Base-by-base conservation (phyloP, 768 basidiomycete genomes). In the Suillus decipiens region DNA sequence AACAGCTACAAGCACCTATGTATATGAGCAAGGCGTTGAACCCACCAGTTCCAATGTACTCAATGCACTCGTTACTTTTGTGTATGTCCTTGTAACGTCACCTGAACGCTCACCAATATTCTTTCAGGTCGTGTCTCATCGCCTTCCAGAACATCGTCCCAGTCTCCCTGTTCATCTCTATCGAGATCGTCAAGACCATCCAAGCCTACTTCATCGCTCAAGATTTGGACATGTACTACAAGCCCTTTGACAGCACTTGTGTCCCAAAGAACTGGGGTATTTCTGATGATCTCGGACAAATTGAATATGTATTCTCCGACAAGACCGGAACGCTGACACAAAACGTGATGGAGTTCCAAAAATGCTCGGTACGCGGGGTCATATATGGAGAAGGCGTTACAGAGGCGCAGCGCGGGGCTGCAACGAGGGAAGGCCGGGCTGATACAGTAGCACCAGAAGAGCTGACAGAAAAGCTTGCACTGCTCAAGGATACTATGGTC, bases 231-330 rank as follows among this genome's bases (percentile, higher is more conserved):
- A 96, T 99, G 94, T 97, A 94, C 80, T 97, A 97, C 78, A 80
- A 84, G 63, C 86, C 89, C 42, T 89, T 89, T 73, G 88, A 97
- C 72, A 89, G 92, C 2, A 80, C 93, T 0, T 98, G 96, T 69
- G 87, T 95, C 4, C 96, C 96, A 33, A 98, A 98, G 75, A 96
- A 93, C 6, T 98, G 96, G 96, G 96, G 96, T 73, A 96, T 99
- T 69, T 97, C 95, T 3, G 96, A 99, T 73, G 96, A 99, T 77
- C 87, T 99, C 2, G 96, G 96, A 31, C 96, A 99, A 79, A 98
- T 99, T 75, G 96, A 98, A 79, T 99, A 96, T 75, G 82, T 90
- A 71, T 90, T 90, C 72, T 95, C 91, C 11, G 94, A 96, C 83
- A 96, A 96, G 81, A 96, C 95, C 0, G 95, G 94, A 28, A 99